Base-by-base conservation (phyloP, 768 basidiomycete genomes). In the Boletellus emodensis region DNA sequence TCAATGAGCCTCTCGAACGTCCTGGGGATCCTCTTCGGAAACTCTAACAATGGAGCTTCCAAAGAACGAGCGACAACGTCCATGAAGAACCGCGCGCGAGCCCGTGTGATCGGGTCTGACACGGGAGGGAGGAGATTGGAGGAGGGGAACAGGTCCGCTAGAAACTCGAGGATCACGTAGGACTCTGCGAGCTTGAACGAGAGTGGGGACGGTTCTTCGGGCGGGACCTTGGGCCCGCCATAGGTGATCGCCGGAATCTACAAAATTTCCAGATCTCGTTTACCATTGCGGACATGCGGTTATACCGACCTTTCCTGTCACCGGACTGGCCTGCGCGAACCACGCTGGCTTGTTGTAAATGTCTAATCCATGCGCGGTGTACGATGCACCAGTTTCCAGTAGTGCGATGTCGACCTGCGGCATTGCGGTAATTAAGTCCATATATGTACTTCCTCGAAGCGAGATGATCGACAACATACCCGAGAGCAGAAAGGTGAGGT, bases 141-240 rank as follows among this genome's bases (percentile, higher is more conserved):
- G 30, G 71, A 56, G 1, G 77, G 75, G 60, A 70, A 77, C 34
- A 85, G 61, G 58, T 85, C 84, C 9, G 81, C 82, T 48, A 85
- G 61, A 65, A 87, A 81, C 61, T 86, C 82, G 51, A 85, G 71
- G 50, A 85, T 76, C 24, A 84, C 73, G 33, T 75, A 72, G 3
- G 83, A 85, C 58, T 87, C 85, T 10, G 82, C 75, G 58, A 86
- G 56, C 65, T 85, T 85, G 48, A 68, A 59, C 3, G 82, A 82
- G 20, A 77, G 76, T 0, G 79, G 72, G 6, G 82, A 82, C 0
- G 85, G 84, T 4, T 73, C 61, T 46, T 79, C 76, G 0, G 81
- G 74, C 6, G 75, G 75, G 14, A 71, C 68, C 6, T 69, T 62
- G 2, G 84, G 81, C 0, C 83, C 84, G 45, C 83, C 83, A 49